phyloP scores from a whole-genome alignment of 148 eudicot species.

The Camellia lanceoleosa region DNA sequence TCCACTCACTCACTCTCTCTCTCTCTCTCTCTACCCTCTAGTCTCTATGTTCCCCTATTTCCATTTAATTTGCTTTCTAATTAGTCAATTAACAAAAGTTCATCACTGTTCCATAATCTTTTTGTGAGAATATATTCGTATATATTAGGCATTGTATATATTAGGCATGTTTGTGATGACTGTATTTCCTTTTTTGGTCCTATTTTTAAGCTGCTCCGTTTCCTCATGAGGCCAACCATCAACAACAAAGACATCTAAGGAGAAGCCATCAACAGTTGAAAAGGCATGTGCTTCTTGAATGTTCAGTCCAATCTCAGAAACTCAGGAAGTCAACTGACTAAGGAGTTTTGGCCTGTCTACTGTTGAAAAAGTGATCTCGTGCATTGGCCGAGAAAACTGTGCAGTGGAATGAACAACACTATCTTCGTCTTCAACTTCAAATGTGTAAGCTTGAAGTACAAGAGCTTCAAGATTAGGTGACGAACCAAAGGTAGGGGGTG shows the following conservation, averaged over 20 bases:
- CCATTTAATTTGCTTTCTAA: too few relatives aligned
- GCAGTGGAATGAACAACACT: constrained; percentile 27
- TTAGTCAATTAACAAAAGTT: too few relatives aligned
- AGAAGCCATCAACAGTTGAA: constrained; percentile 63
- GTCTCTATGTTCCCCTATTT: too few relatives aligned
- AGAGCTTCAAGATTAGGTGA: constrained; percentile 38
- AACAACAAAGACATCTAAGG: constrained; percentile 66
- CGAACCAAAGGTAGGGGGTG: constrained; percentile 55
- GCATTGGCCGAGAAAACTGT: constrained; percentile 41
- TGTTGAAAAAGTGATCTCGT: constrained; percentile 64
- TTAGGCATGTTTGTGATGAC: too few relatives aligned
- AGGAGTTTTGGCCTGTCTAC: constrained; percentile 60
- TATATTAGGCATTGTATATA: too few relatives aligned
- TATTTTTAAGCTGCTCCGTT: too few relatives aligned
- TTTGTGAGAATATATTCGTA: too few relatives aligned
- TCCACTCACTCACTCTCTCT: too few relatives aligned
- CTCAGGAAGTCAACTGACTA: constrained; percentile 55
- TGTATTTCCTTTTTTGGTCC: too few relatives aligned
- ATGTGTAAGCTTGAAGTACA: constrained; percentile 18
- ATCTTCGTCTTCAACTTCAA: constrained; percentile 44
- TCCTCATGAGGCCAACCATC: constrained; percentile 63
- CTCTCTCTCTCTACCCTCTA: too few relatives aligned
- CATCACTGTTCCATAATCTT: too few relatives aligned
- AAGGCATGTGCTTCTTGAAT: constrained; percentile 73
- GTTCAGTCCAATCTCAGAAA: constrained; percentile 63